Percentiles rank a stretch among this genome's conserved stretches.
phyloP scores from a whole-genome alignment of 208 protist species.

The Crithidia fasciculata region DNA sequence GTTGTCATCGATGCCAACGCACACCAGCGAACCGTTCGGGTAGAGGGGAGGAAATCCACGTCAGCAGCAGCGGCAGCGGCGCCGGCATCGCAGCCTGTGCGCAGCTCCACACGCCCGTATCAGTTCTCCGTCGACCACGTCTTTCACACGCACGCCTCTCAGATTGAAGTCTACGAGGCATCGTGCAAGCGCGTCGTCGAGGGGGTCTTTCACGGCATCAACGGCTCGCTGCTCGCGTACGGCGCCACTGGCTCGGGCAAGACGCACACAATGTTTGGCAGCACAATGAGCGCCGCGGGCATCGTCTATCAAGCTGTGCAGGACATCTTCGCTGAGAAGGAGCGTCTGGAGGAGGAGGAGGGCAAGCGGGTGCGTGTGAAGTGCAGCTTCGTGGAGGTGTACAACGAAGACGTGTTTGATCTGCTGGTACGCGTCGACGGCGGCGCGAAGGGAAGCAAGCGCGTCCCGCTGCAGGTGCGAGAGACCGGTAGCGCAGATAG shows the following conservation, averaged over 20 bases:
- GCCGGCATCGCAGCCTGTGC: constrained; percentile 13
- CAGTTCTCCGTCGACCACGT: constrained; percentile 80
- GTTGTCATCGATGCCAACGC: constrained; percentile 56
- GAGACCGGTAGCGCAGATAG: constrained; percentile 18
- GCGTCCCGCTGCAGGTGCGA: constrained; percentile 58
- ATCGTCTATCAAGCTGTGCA: constrained; percentile 83
- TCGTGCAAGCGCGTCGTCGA: constrained; percentile 68
- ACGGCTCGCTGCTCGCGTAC: constrained; percentile 89
- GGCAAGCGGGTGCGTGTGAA: constrained; percentile 57
- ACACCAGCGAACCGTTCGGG: not conserved
- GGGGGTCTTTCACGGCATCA: constrained; percentile 80
- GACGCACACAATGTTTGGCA: constrained; percentile 93
- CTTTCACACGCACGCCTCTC: constrained; percentile 68
- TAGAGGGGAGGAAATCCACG: not conserved
- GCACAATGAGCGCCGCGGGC: constrained; percentile 69
- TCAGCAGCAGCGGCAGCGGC: not conserved
- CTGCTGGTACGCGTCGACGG: constrained; percentile 36
- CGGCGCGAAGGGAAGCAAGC: not conserved
- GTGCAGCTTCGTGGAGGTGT: constrained; percentile 88
- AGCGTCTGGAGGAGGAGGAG: constrained; percentile 59
- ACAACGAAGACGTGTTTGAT: constrained; percentile 91
- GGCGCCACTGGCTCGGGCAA: constrained; percentile 90
- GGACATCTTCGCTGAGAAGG: constrained; percentile 81
- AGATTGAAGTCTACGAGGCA: constrained; percentile 77
- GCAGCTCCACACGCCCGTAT: constrained; percentile 36